Evolutionary conservation across 306 rosid genomes (phyloP), one percentile per base, ranked within the genome.

Genomic region (Ochetophila trinervis): DNA sequence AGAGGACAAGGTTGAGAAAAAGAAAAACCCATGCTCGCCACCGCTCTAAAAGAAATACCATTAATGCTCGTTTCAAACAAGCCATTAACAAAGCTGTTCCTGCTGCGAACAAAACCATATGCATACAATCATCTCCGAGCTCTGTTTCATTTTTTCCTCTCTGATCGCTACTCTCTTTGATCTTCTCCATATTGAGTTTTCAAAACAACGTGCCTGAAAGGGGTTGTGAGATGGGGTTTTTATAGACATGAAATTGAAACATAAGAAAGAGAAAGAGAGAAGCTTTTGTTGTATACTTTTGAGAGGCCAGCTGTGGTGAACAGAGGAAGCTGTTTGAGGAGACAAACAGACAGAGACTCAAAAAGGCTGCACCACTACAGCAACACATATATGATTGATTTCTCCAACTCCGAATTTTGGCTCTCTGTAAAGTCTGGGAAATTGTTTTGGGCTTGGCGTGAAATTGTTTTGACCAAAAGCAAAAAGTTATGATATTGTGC

Each of bases 21-120:
- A 94, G 77, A 59, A 94, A 88, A 12, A 90, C 91, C 91, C 96
- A 90, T 23, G 87, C 85, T 42, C 91, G 87, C 97, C 96, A 93
- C 49, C 81, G 85, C 81, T 90, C 88, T 53, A 82, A 84, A 30
- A 83, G 84, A 63, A 86, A 87, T 73, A 57, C 62, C 67, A 70
- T 60, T 24, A 66, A 40, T 2, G 68, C 82, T 23, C 76, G 72
- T 55, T 87, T 88, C 52, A 88, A 70, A 63, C 86, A 87, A 52
- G 87, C 86, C 91, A 88, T 88, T 72, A 86, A 68, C 57, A 83
- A 71, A 71, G 87, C 83, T 20, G 90, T 83, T 55, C 96, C 95
- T 19, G 79, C 82, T 19, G 95, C 75, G 78, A 88, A 75, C 79
- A 88, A 69, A 64, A 67, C 63, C 36, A 66, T 76, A 35, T 79